Evolutionary conservation across 2,329 filamentous ascomycete species (phyloP), one percentile per base, ranked within the genome.

Genomic region (Fusarium marasasianum): DNA sequence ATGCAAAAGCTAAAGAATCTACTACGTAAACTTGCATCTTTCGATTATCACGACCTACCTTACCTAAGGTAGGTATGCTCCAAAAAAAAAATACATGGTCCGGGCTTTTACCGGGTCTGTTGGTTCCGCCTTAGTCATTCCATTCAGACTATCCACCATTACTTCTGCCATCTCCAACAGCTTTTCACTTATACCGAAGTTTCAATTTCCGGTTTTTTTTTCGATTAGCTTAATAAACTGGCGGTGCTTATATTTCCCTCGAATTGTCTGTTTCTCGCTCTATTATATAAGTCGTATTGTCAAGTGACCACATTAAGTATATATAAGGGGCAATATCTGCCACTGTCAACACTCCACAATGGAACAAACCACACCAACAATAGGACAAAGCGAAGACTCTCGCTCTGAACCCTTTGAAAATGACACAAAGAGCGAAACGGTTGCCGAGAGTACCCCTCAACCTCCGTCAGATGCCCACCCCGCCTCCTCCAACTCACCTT

Each of bases 321-420:
- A 61, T 53, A 65, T 38, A 69, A 63, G 43, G 43, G 31, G 35
- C 26, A 43, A 29, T 22, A 55, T 38, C 51, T 55, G 51, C 26
- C 35, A 51, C 61, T 59, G 63, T 45, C 53, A 44, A 55, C 61
- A 47, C 45, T 63, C 44, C 67, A 63, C 73, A 65, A 82, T 81
- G 80, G 80, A 80, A 64, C 78, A 77, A 71, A 64, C 71, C 56
- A 71, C 58, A 33, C 68, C 74, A 57, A 69, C 71, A 66, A 71
- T 69, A 58, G 69, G 70, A 54, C 57, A 73, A 66, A 76, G 75
- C 53, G 79, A 81, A 45, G 70, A 79, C 40, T 62, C 77, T 65
- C 80, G 71, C 58, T 77, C 76, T 58, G 79, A 76, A 51, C 69
- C 72, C 63, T 71, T 78, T 37, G 78, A 80, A 18, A 74, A 78